Evolutionary conservation across 306 rosid genomes (phyloP).

Genomic region (Clitoria ternatea): DNA sequence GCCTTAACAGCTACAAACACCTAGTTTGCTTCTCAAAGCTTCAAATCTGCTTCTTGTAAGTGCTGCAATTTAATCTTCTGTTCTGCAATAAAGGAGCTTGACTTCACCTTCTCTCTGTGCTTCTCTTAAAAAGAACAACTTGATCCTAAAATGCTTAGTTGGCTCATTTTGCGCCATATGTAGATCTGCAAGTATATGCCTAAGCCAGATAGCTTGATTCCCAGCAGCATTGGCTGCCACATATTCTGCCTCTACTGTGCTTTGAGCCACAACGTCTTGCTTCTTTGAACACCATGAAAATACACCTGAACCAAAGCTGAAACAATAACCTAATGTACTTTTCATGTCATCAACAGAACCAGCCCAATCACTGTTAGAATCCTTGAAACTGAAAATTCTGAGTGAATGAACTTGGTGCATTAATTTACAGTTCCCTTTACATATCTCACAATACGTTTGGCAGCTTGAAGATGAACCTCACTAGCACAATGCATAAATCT

Average conservation of each 20-base stretch:
- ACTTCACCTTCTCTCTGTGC: too few species aligned
- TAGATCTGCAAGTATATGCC: neutral
- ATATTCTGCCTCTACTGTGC: neutral
- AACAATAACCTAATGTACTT: neutral
- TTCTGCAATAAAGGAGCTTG: too few species aligned
- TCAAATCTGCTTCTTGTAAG: too few species aligned
- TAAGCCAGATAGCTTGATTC: neutral
- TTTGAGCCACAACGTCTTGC: neutral
- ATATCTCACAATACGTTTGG: neutral
- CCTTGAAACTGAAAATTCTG: too few species aligned
- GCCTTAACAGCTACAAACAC: too few species aligned
- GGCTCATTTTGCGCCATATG: neutral
- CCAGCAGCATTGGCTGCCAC: neutral
- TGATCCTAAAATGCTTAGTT: too few species aligned
- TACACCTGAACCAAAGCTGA: neutral
- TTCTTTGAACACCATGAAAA: neutral
- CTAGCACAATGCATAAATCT: neutral
- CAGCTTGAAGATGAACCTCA: neutral
- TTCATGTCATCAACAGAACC: neutral
- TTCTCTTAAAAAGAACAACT: too few species aligned
- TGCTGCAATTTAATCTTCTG: too few species aligned
- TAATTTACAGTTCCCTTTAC: too few species aligned
- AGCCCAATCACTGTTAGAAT: neutral
- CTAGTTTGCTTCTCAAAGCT: too few species aligned
- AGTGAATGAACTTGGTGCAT: too few species aligned